Conservation (phyloP, 2,329 filamentous ascomycete genomes). For the Penicillium sp. region DNA sequence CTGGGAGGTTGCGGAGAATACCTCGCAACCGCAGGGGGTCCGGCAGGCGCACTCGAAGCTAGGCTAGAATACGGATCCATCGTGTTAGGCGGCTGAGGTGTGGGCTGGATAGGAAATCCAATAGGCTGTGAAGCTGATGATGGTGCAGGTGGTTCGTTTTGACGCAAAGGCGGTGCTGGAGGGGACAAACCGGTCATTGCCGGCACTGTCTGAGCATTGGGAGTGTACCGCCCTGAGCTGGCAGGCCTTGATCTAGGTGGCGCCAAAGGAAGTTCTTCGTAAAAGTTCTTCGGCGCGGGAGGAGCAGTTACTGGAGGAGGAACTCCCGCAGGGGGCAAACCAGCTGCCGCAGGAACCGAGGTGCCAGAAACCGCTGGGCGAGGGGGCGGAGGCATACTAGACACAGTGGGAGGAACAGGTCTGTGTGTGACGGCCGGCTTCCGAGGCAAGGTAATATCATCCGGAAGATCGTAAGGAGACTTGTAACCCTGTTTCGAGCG, state of each 20-base stretch:
- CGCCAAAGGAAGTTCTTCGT: conserved; percentile 68
- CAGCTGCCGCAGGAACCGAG: conserved; percentile 19
- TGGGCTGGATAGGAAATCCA: conserved; percentile 18
- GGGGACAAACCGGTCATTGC: conserved; percentile 14
- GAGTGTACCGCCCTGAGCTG: conserved; percentile 41
- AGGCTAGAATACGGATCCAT: conserved; percentile 33
- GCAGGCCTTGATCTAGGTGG: conserved; percentile 59
- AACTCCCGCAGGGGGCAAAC: conserved; percentile 18
- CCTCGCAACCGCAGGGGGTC: conserved; percentile 33
- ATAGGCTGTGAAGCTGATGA: conserved; percentile 21
- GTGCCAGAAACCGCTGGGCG: conserved; percentile 62
- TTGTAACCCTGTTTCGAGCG: conserved; percentile 88
- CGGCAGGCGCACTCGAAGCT: conserved; percentile 28
- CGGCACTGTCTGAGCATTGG: conserved; percentile 30
- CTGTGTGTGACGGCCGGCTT: conserved; percentile 61
- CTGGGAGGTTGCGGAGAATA: conserved; percentile 43
- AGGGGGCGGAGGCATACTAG: conserved; percentile 51
- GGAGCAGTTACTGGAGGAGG: conserved; percentile 15
- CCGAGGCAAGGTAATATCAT: conserved; percentile 67
- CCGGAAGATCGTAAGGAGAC: conserved; percentile 91
- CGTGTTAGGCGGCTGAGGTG: conserved; percentile 32
- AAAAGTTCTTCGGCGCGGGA: conserved; percentile 56
- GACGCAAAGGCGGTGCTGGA: neutral
- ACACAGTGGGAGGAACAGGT: conserved; percentile 46
- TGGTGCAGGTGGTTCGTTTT: conserved; percentile 18